phyloP scores from a whole-genome alignment of 495 filamentous ascomycete genomes.

The Penicillium herquei region DNA sequence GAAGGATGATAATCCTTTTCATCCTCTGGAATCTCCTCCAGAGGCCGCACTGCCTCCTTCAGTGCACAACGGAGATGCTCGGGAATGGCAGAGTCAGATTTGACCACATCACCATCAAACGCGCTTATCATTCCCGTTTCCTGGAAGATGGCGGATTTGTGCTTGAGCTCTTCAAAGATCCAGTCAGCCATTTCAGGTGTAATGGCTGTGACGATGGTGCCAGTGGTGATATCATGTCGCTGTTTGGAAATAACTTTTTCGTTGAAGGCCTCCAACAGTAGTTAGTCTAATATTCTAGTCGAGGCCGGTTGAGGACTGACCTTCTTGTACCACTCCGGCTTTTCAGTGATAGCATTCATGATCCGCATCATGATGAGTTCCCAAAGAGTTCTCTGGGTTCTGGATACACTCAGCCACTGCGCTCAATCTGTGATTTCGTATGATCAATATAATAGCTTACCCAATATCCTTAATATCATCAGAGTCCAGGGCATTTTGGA shows the following conservation, averaged over 20 bases:
- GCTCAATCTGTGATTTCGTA: too few relatives aligned
- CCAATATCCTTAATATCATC: too few relatives aligned
- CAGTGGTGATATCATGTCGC: constrained; percentile 32
- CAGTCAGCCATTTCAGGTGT: constrained; percentile 48
- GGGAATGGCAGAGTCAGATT: constrained; percentile 35
- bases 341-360: constrained; percentile 43
- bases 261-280: too few relatives aligned
- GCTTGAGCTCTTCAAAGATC: constrained; percentile 50
- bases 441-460: too few relatives aligned
- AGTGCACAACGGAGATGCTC: constrained; percentile 23
- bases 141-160: constrained; percentile 20
- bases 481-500: too few relatives aligned
- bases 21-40: constrained; percentile 45
- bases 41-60: constrained; percentile 17
- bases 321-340: constrained; percentile 49
- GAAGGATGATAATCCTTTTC: constrained; percentile 60
- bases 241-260: constrained; percentile 38
- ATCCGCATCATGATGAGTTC: constrained; percentile 29
- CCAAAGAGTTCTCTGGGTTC: too few relatives aligned
- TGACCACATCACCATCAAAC: constrained; percentile 36
- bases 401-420: too few relatives aligned
- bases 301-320: too few relatives aligned
- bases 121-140: constrained; percentile 27
- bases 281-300: too few relatives aligned
- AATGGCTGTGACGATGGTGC: constrained; percentile 29